Evolutionary conservation across 306 rosid genomes (phyloP), one percentile per base, ranked within the genome.

Genomic region (Pterocarpus santalinus): DNA sequence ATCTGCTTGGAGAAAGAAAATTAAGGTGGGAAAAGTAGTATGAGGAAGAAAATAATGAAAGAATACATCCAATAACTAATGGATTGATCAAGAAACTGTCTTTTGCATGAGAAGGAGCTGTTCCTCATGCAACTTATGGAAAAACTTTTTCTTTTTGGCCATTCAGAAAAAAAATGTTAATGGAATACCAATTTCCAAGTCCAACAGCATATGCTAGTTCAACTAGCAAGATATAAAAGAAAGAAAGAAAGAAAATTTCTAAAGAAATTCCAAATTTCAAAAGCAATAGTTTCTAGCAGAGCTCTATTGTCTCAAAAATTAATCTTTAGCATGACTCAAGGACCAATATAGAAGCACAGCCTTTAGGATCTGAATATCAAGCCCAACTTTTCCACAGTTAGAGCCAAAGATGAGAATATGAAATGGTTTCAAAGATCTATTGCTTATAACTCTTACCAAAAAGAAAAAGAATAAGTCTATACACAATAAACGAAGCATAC

Each of bases 1-100:
- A 89, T 89, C 90, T 91, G 86, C 84, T 82, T 28, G 35, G 60
- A 79, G 69, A 44, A 35, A 65, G 47, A 73, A 76, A 55, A 64
- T 28, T 3, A 63, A 76, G 73, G 36, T 5, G 11, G 6, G 44
- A 39, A 33, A 34, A 66, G 44, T 34, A 55, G 32, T 53, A 62
- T 53, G 69, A 69, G 56, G 62, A 4, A 63, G 16, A 67, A 61
- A 39, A 49, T 30, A 58, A 72, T 57, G 30, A 16, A 69, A 64
- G 68, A 49, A 30, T 52, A 35, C 57, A 63, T 33, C 60, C 32
- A 71, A 52, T 51, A 10, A 39, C 56, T 16, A 77, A 9, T 28
- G 38, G 65, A 57, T 36, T 38, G 43, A 66, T 74, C 53, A 60
- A 69, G 67, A 60, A 44, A 75, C 36, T 60, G 56, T 14, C 39